Percentiles rank a stretch among this genome's conserved stretches.
Conservation (phyloP, 768 basidiomycete species). For the Suillus variegatus region DNA sequence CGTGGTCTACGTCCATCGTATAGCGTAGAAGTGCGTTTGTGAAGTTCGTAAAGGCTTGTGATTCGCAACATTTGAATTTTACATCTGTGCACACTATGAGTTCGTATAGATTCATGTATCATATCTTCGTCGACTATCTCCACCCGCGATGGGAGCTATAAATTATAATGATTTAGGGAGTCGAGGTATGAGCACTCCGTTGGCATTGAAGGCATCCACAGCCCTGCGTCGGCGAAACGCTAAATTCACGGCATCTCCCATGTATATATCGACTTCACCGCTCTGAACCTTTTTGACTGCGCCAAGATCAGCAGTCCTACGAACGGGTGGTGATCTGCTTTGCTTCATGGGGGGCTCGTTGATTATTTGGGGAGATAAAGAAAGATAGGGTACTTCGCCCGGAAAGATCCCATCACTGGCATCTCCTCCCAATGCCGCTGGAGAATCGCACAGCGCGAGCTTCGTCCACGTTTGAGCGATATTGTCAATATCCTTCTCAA, state of each 20-base stretch:
- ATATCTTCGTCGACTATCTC: not conserved
- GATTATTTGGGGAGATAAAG: not conserved
- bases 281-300: too few relatives aligned
- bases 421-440: not conserved
- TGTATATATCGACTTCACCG: not conserved
- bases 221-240: not conserved
- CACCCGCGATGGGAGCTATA: not conserved
- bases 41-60: not conserved
- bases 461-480: slow-evolving; percentile 1
- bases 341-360: not conserved
- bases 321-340: not conserved
- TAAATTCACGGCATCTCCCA: not conserved
- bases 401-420: too few relatives aligned
- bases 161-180: not conserved
- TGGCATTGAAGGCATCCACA: not conserved
- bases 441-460: slow-evolving; percentile 7
- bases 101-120: not conserved
- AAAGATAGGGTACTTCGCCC: not conserved
- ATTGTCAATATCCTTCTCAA: not conserved
- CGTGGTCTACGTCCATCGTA: not conserved
- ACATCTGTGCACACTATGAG: not conserved
- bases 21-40: not conserved
- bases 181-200: not conserved
- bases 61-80: not conserved
- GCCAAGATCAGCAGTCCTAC: not conserved